phyloP scores from a whole-genome alignment of 2,329 filamentous ascomycete genomes.

The Stachybotrys elegans region DNA sequence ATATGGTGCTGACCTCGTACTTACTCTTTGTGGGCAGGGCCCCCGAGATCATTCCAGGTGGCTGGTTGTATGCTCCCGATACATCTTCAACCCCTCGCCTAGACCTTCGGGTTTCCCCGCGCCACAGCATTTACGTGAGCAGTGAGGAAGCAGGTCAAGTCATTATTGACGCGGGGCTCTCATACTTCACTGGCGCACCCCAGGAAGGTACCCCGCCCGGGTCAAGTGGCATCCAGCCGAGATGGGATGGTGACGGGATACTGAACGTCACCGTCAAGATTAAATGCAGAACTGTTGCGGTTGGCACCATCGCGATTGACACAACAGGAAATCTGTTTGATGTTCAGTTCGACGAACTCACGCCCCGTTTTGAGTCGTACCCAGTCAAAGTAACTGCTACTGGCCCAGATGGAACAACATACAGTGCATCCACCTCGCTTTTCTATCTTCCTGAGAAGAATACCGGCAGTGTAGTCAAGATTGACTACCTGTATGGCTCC shows the following conservation, averaged over 20 bases:
- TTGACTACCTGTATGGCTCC: conserved; percentile 3
- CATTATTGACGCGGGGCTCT: background rate
- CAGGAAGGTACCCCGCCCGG: background rate
- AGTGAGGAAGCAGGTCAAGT: background rate
- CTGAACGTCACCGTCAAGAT: background rate
- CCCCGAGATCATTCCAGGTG: background rate
- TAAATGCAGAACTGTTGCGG: background rate
- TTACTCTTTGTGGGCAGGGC: background rate
- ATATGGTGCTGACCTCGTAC: background rate
- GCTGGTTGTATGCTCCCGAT: background rate
- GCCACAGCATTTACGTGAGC: background rate
- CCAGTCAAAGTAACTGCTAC: background rate
- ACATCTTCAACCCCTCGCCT: background rate
- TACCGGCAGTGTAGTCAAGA: conserved; percentile 1
- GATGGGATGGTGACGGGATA: background rate
- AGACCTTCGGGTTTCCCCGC: background rate
- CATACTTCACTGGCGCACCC: background rate
- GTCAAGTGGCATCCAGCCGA: background rate
- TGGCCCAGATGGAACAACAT: background rate
- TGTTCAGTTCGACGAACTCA: background rate
- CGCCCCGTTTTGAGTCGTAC: background rate
- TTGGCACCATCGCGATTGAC: background rate
- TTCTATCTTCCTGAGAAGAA: conserved; percentile 1
- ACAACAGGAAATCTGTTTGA: background rate
- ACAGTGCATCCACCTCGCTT: background rate